Base-by-base conservation (phyloP, 495 filamentous ascomycete species). In the Parathielavia appendiculata region DNA sequence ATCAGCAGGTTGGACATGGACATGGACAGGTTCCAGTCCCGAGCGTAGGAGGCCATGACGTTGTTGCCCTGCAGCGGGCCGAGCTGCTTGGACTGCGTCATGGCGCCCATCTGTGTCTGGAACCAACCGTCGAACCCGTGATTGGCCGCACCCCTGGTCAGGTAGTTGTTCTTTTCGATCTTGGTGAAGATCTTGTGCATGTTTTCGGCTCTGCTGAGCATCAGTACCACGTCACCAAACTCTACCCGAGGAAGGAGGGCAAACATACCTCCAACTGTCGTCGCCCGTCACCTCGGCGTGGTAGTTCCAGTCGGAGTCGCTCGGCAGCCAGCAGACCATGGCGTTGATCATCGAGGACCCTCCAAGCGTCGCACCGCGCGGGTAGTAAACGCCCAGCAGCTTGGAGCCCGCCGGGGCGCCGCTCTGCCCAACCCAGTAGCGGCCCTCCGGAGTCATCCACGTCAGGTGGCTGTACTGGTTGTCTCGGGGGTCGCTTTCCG, bases 31-130 rank as follows among this genome's bases (percentile, higher is more conserved):
- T 55, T 57, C n/a, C 43, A 58, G 62, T 70, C 70, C 39, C 68
- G 57, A 32, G 69, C 68, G 35, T 59, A 69, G 13, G 57, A 43
- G 4, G 48, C 60, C 70, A 70, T 70, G 51, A 73, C 70, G 14
- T 26, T 56, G 58, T 71, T 71, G 47, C 68, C 70, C 11, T 46
- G 32, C 10, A 70, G 58, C 10, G 48, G 54, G 26, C 69, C 64
- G 35, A 12, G 16, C 16, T 63, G 63, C 16, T 54, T 41, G 41
- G 59, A 51, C 54, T 69, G 67, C 9, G 60, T 45, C 59, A 65
- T 67, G 48, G 64, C 49, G 36, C 66, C 68, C 70, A 71, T 73
- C 46, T 65, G 61, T 35, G 69, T 73, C 46, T 73, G 65, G 61
- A 73, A 73, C 54, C 8, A 51, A 14, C 49, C 49, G 49, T 51